phyloP scores from a whole-genome alignment of 306 rosid species.

The Vigna trinervia region DNA sequence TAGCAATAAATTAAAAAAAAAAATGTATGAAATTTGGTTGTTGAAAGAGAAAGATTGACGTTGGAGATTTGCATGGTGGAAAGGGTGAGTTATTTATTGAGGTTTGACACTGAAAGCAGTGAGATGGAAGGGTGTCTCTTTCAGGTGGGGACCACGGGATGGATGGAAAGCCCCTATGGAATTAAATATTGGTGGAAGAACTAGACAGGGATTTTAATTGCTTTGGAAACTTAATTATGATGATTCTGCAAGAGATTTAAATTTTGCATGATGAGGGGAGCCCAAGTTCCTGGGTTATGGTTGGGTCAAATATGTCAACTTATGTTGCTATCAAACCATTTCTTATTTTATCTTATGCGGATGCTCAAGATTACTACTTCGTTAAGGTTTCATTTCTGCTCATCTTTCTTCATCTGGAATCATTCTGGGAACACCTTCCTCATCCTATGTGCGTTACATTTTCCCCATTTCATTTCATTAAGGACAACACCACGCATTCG shows the following conservation, averaged over 20 bases:
- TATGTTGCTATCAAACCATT: constrained; percentile 50
- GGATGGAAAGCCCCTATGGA: constrained; percentile 22
- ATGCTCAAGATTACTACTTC: no score
- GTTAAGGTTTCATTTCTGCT: constrained; percentile 24
- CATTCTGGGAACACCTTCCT: background rate
- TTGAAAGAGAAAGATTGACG: no score
- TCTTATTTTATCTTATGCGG: background rate
- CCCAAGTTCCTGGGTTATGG: constrained; percentile 36
- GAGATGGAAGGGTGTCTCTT: constrained; percentile 45
- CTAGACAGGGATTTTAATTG: constrained; percentile 43
- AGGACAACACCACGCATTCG: no score
- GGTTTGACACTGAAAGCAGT: constrained; percentile 45
- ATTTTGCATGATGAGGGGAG: constrained; percentile 42
- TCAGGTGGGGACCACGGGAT: constrained; percentile 47
- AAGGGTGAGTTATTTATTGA: constrained; percentile 34
- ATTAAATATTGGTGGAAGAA: constrained; percentile 40
- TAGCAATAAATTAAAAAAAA: no score
- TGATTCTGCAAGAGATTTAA: constrained; percentile 36
- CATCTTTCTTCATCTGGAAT: constrained; percentile 29
- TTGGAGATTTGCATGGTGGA: background rate
- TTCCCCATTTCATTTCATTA: background rate
- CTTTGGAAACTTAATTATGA: constrained; percentile 37
- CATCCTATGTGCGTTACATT: background rate
- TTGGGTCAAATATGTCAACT: constrained; percentile 45
- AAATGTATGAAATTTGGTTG: no score